Conservation (phyloP, 2,329 filamentous ascomycete genomes). For the Ceratocystis destructans region DNA sequence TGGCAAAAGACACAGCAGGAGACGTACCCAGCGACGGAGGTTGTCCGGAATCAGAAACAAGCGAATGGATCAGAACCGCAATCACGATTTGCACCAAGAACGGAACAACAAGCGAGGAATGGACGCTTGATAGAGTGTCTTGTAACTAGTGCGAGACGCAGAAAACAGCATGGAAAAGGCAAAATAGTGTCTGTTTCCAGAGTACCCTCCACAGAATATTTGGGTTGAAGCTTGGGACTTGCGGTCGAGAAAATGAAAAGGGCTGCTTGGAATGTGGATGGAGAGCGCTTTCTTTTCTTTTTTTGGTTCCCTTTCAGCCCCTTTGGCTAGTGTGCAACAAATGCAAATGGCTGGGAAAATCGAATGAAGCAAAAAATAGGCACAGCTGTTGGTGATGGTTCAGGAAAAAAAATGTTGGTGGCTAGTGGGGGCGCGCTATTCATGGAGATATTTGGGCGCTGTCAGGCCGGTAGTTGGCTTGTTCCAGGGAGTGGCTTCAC, state of each 20-base stretch:
- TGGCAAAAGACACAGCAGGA: neutral
- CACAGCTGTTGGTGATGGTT: neutral
- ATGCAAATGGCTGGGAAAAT: conserved; percentile 15
- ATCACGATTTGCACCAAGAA: neutral
- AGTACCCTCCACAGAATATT: neutral
- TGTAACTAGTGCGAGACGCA: no score
- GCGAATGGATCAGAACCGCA: neutral
- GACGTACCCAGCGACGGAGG: conserved; percentile 1
- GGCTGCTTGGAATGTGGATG: neutral
- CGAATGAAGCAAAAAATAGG: neutral
- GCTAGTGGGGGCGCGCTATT: neutral
- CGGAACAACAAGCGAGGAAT: conserved; percentile 2
- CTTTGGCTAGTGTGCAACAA: conserved; percentile 12
- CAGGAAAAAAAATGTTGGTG: neutral
- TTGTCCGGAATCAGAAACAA: conserved; percentile 1
- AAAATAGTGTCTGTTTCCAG: neutral
- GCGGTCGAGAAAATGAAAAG: no score
- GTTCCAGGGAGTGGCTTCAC: no score
- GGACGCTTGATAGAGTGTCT: neutral
- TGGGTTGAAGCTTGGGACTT: no score
- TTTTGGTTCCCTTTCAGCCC: neutral
- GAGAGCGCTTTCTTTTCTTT: neutral
- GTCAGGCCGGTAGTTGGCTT: neutral
- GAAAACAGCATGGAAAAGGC: neutral
- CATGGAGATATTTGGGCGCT: neutral